phyloP scores from a whole-genome alignment of 805 yeast species.

The Metschnikowia cubensis region DNA sequence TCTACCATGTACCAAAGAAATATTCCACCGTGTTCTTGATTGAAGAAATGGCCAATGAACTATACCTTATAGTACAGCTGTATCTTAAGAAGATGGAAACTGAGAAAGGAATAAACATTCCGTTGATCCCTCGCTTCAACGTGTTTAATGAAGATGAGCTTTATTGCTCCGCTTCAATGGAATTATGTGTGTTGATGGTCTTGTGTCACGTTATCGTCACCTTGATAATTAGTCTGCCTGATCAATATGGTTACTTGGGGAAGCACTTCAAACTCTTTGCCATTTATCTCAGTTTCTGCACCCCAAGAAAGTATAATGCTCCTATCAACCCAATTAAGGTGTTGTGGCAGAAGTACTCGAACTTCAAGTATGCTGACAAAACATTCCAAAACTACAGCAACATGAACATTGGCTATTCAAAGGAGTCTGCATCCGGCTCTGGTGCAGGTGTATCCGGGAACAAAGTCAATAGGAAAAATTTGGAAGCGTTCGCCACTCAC shows the following conservation, averaged over 20 bases:
- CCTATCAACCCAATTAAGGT: conserved; percentile 12
- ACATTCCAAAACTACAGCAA: conserved; percentile 1
- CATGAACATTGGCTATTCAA: not conserved
- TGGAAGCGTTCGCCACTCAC: not conserved
- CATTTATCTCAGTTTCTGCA: conserved; percentile 9
- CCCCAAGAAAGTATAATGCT: conserved; percentile 18
- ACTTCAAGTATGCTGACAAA: conserved; percentile 6
- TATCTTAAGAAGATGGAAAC: conserved; percentile 10
- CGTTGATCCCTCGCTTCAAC: not conserved
- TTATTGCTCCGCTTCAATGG: conserved; percentile 15
- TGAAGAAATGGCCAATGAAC: conserved; percentile 18
- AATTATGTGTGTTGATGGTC: conserved; percentile 14
- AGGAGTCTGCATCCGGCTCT: not conserved
- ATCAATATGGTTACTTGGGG: conserved; percentile 17
- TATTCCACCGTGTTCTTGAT: conserved; percentile 16
- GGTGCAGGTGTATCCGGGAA: not conserved
- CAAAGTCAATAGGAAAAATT: not conserved
- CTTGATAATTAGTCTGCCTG: conserved; percentile 16
- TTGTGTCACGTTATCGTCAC: conserved; percentile 14
- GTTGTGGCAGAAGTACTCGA: conserved; percentile 9
- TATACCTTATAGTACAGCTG: conserved; percentile 12
- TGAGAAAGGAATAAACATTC: conserved; percentile 3
- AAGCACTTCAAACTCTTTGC: conserved; percentile 15
- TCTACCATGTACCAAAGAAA: conserved; percentile 18
- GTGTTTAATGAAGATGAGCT: conserved; percentile 4